A percentile compares a stretch with the other conserved stretches of the same genome.
Evolutionary conservation across 208 protist genomes (phyloP).

Genomic region (Porcisia deanei): DNA sequence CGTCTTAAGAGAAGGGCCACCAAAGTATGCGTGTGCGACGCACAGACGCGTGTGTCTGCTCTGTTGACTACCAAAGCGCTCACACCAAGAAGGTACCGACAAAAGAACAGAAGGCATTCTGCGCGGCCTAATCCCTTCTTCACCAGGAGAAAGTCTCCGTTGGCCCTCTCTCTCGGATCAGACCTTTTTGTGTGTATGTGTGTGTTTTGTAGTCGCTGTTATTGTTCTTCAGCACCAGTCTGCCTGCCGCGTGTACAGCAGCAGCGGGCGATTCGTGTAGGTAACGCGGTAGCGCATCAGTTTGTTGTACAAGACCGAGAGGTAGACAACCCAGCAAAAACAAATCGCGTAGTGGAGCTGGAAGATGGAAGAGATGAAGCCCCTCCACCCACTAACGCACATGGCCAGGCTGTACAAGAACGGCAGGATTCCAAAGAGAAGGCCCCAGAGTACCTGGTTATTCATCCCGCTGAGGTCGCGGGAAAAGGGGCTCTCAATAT

Average conservation of each 20-base stretch:
- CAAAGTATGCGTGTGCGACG: not conserved
- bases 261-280: conserved; percentile 72
- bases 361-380: conserved; percentile 22
- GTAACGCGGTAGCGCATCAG: conserved; percentile 54
- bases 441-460: conserved; percentile 46
- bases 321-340: conserved; percentile 46
- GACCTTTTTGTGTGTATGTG: not conserved
- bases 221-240: conserved; percentile 24
- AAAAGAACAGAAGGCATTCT: not conserved
- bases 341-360: conserved; percentile 33
- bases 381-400: conserved; percentile 18
- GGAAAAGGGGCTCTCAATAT: conserved; percentile 71
- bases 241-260: conserved; percentile 35
- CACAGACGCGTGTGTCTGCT: not conserved
- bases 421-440: conserved; percentile 38
- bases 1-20: not conserved
- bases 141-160: not conserved
- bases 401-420: conserved; percentile 46
- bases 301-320: conserved; percentile 40
- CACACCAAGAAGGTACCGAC: not conserved
- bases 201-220: not conserved
- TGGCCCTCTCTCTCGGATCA: not conserved
- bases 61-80: not conserved
- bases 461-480: conserved; percentile 72
- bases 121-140: not conserved